A percentile compares a stretch with the other conserved stretches of the same genome.
Conservation (phyloP, 192 early-diverging fungal species). For the Dissophora globulifera region DNA sequence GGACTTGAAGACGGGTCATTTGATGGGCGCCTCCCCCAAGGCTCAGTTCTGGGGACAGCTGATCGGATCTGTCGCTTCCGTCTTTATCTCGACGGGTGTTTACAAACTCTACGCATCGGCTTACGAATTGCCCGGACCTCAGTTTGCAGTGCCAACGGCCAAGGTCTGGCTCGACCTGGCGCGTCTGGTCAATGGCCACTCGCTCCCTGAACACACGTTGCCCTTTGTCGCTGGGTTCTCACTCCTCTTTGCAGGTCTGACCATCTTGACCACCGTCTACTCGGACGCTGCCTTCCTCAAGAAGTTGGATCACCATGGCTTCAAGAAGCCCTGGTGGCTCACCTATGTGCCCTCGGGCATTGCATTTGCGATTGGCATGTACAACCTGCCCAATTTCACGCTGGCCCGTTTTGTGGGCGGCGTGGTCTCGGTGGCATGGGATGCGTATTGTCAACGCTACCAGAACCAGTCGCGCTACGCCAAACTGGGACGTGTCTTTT, state of each 20-base stretch:
- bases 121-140: constrained; percentile 74
- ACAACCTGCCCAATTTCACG: constrained; percentile 82
- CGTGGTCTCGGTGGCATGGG: constrained; percentile 59
- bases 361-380: constrained; percentile 84
- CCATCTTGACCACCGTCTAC: constrained; percentile 48
- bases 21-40: constrained; percentile 82
- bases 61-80: constrained; percentile 79
- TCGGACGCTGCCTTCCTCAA: constrained; percentile 32
- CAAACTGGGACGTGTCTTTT: constrained; percentile 64
- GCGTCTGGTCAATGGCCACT: constrained; percentile 77
- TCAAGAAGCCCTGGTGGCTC: constrained; percentile 51
- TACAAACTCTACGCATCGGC: constrained; percentile 76
- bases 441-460: constrained; percentile 51
- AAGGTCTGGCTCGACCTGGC: constrained; percentile 86
- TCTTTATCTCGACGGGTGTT: constrained; percentile 74
- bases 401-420: constrained; percentile 76
- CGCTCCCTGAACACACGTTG: constrained; percentile 70
- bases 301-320: constrained; percentile 19
- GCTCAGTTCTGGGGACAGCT: constrained; percentile 88
- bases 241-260: constrained; percentile 61
- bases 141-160: constrained; percentile 78
- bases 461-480: constrained; percentile 37
- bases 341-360: constrained; percentile 74
- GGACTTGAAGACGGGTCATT: constrained; percentile 89
- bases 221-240: constrained; percentile 70